These are phyloP conservation scores for Rhinocladiella similis DNA, from an alignment of 2,329 filamentous ascomycete species.

Conservation along the genomic window DNA sequence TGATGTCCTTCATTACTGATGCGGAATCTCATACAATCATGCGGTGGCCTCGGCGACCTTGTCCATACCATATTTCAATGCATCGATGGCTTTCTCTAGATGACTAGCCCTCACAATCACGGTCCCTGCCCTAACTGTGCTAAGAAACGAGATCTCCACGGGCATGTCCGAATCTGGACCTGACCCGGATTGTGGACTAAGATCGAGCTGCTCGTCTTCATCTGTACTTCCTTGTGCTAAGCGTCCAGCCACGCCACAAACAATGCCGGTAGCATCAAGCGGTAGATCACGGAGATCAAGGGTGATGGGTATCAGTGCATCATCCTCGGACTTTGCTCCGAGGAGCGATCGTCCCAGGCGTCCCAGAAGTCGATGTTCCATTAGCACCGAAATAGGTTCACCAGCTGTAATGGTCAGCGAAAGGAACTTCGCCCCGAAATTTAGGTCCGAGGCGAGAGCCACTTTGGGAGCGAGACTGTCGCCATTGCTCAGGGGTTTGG, in stretches of 20 bases:
- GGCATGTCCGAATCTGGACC: slow-evolving; percentile 29
- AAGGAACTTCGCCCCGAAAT: slow-evolving; percentile 44
- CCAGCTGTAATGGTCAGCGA: slow-evolving; percentile 48
- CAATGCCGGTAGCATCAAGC: slow-evolving; percentile 87
- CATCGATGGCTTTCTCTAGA: slow-evolving; percentile 70
- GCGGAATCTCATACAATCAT: neutral
- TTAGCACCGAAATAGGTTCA: slow-evolving; percentile 47
- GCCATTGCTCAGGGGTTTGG: neutral
- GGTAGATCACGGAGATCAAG: slow-evolving; percentile 80
- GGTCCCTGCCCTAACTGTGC: slow-evolving; percentile 82
- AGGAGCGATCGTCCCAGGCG: slow-evolving; percentile 56
- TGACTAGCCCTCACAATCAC: slow-evolving; percentile 81
- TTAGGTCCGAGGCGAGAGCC: neutral
- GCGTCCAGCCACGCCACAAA: slow-evolving; percentile 86
- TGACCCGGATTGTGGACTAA: neutral
- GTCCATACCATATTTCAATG: slow-evolving; percentile 51
- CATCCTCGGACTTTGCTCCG: slow-evolving; percentile 60
- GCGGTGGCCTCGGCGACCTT: slow-evolving; percentile 8
- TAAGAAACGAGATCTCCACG: slow-evolving; percentile 86
- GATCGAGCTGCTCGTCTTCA: slow-evolving; percentile 35
- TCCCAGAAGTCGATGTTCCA: slow-evolving; percentile 49
- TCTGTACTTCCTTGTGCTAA: slow-evolving; percentile 71
- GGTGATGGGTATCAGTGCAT: slow-evolving; percentile 79
- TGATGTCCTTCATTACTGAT: neutral
- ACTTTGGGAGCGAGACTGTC: neutral